Evolutionary conservation across 2,329 filamentous ascomycete genomes (phyloP), one percentile per base, ranked within the genome.

Genomic region (Aspergillus luchuensis): DNA sequence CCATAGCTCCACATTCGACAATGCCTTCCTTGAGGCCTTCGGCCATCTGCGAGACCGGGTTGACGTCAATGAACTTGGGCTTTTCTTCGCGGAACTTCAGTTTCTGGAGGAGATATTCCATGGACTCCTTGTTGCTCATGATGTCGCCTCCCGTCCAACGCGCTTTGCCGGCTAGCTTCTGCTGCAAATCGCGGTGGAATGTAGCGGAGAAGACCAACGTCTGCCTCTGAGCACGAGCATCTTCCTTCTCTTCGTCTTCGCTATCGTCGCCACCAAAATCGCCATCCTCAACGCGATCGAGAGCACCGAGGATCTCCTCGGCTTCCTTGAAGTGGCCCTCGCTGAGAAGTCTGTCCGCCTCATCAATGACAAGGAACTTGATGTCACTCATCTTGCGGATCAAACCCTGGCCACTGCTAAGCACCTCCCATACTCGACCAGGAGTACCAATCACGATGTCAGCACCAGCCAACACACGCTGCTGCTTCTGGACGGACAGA

Each of bases 131-230:
- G 59, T 91, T 86, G 68, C 83, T 86, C 78, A 91, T 84, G 30
- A 92, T 76, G 66, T 89, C 85, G 63, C 82, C 79, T 38, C 77
- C 78, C 7, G 69, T 72, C 65, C 81, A 85, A 59, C 85, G 87
- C 19, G 85, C 83, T 74, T 92, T 96, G 25, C 91, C 90, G 1
- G 91, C 87, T 11, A 99, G 84, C 75, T 97, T 98, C 68, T 94
- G 91, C 73, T 98, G 94, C 30, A 99, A 79, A 0, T 89, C 89
- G 71, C 93, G 94, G 73, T 96, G 91, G 75, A 99, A 97, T 0
- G 95, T 99, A 0, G 95, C 95, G 0, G 95, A 98, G 76, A 99
- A 99, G 19, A 99, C 92, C 0, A 99, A 84, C 0, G 93, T 98
- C 73, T 99, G 95, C 43, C 94, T 84, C 71, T 45, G 63, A 8